Percentiles rank a stretch among this genome's conserved stretches.
phyloP scores from a whole-genome alignment of 352 stramenopile species.

The Phytophthora quininea region DNA sequence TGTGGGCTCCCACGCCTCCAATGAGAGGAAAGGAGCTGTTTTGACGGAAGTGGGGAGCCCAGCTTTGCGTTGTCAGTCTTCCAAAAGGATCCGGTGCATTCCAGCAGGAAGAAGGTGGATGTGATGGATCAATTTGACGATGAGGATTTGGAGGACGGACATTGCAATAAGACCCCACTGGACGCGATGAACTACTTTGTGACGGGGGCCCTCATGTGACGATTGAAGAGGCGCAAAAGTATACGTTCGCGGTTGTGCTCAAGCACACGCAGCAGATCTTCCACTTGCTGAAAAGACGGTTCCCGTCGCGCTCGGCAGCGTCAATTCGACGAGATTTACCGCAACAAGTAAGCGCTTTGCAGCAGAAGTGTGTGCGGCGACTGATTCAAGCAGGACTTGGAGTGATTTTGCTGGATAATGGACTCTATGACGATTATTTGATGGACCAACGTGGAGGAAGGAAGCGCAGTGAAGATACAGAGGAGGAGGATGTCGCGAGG shows the following conservation, averaged over 20 bases:
- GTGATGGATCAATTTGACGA: slow-evolving; percentile 20
- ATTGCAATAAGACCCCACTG: slow-evolving; percentile 15
- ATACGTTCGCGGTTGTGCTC: slow-evolving; percentile 88
- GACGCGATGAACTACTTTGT: slow-evolving; percentile 40
- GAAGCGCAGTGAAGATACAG: slow-evolving; percentile 15
- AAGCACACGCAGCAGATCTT: slow-evolving; percentile 85
- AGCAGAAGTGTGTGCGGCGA: slow-evolving; percentile 83
- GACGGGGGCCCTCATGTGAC: slow-evolving; percentile 64
- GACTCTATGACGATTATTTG: slow-evolving; percentile 53
- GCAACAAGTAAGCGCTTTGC: slow-evolving; percentile 70
- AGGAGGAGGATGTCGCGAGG: slow-evolving; percentile 60
- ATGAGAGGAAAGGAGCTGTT: slow-evolving; percentile 51
- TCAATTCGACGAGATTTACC: slow-evolving; percentile 75
- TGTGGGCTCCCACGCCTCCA: slow-evolving; percentile 26
- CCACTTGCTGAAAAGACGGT: slow-evolving; percentile 61
- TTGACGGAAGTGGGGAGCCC: slow-evolving; percentile 66
- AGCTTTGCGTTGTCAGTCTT: slow-evolving; percentile 52
- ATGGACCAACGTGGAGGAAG: slow-evolving; percentile 28
- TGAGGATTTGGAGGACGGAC: slow-evolving; percentile 21
- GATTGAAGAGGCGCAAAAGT: slow-evolving; percentile 89
- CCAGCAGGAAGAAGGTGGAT: slow-evolving; percentile 7
- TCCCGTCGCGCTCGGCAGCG: slow-evolving; percentile 69
- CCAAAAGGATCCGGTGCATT: slow-evolving; percentile 19
- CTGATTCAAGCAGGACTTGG: slow-evolving; percentile 82
- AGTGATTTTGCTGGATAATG: slow-evolving; percentile 78